Evolutionary conservation across 306 rosid species (phyloP).

Genomic region (Dryas alaskensis): DNA sequence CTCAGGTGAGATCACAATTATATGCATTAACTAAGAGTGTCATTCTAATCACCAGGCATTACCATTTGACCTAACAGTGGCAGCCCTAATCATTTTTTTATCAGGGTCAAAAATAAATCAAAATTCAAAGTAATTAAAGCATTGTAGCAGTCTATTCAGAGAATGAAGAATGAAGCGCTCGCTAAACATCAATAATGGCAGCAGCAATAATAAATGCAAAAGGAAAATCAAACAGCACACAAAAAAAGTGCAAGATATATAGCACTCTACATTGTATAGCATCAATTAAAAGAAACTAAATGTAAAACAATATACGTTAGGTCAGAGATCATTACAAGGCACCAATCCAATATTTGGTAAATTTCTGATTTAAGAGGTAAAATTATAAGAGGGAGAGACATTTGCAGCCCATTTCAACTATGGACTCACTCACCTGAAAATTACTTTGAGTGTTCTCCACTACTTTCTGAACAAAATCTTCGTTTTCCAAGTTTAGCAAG

Average conservation of each 20-base stretch:
- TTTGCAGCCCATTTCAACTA: constrained; percentile 13
- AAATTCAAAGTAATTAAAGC: neutral
- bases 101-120: neutral
- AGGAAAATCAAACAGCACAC: neutral
- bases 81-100: neutral
- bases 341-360: neutral
- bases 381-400: constrained; percentile 15
- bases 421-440: constrained; percentile 67
- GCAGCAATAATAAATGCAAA: neutral
- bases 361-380: constrained; percentile 2
- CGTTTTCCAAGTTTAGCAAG: constrained; percentile 79
- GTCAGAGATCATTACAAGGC: neutral
- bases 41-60: neutral
- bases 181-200: neutral
- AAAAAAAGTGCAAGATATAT: neutral
- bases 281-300: neutral
- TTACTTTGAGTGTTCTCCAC: constrained; percentile 59
- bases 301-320: neutral
- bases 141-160: neutral
- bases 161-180: neutral
- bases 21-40: neutral
- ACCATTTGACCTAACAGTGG: neutral
- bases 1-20: neutral
- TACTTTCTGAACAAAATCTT: constrained; percentile 61
- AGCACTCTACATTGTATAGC: neutral